Evolutionary conservation across 208 protist genomes (phyloP), one percentile per base, ranked within the genome.

Genomic region (Crithidia expoeki): DNA sequence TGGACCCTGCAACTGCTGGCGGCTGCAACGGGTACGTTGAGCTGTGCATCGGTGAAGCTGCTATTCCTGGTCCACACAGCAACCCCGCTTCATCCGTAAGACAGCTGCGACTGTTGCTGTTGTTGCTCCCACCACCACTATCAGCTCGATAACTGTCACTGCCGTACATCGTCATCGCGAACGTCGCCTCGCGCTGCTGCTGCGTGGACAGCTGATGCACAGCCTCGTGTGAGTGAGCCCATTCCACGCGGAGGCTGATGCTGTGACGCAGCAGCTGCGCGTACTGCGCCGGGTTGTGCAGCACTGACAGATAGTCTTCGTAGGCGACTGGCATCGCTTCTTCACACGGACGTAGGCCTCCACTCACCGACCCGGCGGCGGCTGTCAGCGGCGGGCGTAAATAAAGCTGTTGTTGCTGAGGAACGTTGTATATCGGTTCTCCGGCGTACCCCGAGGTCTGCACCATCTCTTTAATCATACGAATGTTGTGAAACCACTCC

Each of bases 401-500:
- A 47, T 12, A 21, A 10, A 1, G 32, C n/a, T 0, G 40, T 17
- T 36, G 52, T 36, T 19, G 19, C n/a, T 10, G 28, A 3, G 16
- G 53, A 9, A 9, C n/a, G 40, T 19, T 11, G 17, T 34, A 11
- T 5, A 42, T 42, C 1, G 27, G 51, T 36, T n/a, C n/a, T 5
- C 25, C 36, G 0, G 33, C 25, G 38, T n/a, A 53, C 27, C 32
- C 52, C n/a, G 74, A 76, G 10, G 46, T 57, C 46, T 55, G 56
- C 9, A 75, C 74, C 52, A 75, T 67, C 19, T 77, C 68, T 10
- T 74, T 59, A 1, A 75, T 69, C 4, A 75, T 58, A 2, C 32
- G 53, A 10, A 82, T 38, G 44, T 44, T 40, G 14, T 80, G 40
- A 61, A 93, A 86, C 87, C 87, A 93, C 66, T 60, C 28, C 50